Evolutionary conservation across 768 basidiomycete species (phyloP), one percentile per base, ranked within the genome.

Genomic region (Termitomyces sp.): DNA sequence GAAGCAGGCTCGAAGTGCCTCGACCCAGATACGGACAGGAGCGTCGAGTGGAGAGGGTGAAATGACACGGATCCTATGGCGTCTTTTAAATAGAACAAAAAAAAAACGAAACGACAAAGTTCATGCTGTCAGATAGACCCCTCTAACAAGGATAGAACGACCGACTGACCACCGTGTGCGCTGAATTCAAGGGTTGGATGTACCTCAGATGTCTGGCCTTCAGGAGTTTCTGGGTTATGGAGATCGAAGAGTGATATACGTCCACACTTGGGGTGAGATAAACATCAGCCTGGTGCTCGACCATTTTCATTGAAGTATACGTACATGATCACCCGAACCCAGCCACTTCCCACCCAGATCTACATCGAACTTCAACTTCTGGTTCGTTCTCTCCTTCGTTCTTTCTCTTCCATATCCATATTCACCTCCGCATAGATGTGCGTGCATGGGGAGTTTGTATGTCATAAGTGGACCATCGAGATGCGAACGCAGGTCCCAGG

Each of bases 401-500:
- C 43, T 37, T 16, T 16, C 6, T 17, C 6, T 17, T 37, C 16
- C 6, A 37, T 5, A 37, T 37, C 3, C 12, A 35, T 0, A 35
- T 35, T 14, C 34, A 32, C 30, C 30, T 9, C 7, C 7, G 0
- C 9, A 9, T 14, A 14, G 4, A 14, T 35, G 12, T 35, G 12
- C 11, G 12, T 14, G 12, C 3, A 14, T 12, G 9, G 34, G 23
- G 45, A 52, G 59, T 16, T 62, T 58, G 54, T 74, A 81, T 47
- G 77, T 65, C 30, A 71, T 67, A 17, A 81, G 51, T 41, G 83
- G 78, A 17, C 61, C 21, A 50, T 72, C 68, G 30, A 79, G 64
- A 67, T 87, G 78, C 3, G 79, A 74, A 0, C 94, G 81, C 5
- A 94, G 67, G 67, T 97, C 95, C 88, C 90, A 97, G 54, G 81